These are phyloP conservation scores for Thinopyrum obtusiflorum DNA, from an alignment of 202 grass and related monocot species.

Conservation along the genomic window DNA sequence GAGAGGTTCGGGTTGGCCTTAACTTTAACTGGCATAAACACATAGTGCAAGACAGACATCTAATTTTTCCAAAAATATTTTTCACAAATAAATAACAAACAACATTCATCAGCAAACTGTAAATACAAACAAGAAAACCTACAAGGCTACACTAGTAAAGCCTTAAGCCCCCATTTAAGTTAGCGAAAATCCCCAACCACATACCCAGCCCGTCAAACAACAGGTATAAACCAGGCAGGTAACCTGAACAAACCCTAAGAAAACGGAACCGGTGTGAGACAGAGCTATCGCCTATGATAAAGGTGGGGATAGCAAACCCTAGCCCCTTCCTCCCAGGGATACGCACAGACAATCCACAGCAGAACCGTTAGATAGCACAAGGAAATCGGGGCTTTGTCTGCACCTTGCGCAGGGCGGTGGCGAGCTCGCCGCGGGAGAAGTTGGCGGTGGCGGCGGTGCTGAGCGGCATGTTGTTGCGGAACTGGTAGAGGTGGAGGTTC, in stretches of 20 bases:
- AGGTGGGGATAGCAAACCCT: not conserved
- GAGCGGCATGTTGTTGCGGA: slow-evolving; percentile 91
- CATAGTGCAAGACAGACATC: not conserved
- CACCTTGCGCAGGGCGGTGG: slow-evolving; percentile 91
- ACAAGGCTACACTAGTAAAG: too few relatives aligned
- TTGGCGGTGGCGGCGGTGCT: slow-evolving; percentile 84
- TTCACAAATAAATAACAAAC: too few relatives aligned
- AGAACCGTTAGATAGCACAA: not conserved
- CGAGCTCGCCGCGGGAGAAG: slow-evolving; percentile 96
- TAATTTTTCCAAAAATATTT: not conserved
- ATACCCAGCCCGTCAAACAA: not conserved
- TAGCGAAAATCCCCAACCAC: not conserved
- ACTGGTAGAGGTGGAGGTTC: slow-evolving; percentile 95
- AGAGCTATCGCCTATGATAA: too few relatives aligned
- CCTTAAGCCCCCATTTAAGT: not conserved
- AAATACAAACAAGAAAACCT: too few relatives aligned
- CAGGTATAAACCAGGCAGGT: not conserved
- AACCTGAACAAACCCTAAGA: not conserved
- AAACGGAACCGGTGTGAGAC: not conserved
- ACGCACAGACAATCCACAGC: not conserved
- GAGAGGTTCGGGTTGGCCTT: too few relatives aligned
- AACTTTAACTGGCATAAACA: not conserved
- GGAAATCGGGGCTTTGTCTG: not conserved
- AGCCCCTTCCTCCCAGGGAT: not conserved
- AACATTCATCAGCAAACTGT: too few relatives aligned